phyloP scores from a whole-genome alignment of 257 asterid genomes.

The Henckelia pumila region DNA sequence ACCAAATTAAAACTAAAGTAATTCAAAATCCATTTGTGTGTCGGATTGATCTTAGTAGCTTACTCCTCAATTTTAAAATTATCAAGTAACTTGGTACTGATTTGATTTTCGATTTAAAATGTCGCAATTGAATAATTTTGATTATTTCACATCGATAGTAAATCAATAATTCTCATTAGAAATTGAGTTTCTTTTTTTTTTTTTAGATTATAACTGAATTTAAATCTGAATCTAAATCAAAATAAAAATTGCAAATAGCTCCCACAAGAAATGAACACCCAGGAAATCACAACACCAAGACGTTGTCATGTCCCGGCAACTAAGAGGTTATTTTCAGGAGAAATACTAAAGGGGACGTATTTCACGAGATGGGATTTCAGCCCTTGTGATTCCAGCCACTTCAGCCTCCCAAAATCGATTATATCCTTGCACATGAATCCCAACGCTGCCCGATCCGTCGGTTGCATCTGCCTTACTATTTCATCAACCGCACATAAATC shows the following conservation, averaged over 20 bases:
- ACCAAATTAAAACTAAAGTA: no score
- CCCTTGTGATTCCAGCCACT: constrained; percentile 62
- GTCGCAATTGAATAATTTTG: no score
- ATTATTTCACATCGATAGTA: no score
- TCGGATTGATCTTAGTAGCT: no score
- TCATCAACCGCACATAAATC: constrained; percentile 50
- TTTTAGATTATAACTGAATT: no score
- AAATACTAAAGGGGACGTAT: constrained; percentile 63
- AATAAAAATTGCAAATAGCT: neutral
- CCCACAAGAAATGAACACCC: neutral
- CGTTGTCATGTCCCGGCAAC: constrained; percentile 40
- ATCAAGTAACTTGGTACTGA: no score
- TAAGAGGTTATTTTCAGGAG: constrained; percentile 87
- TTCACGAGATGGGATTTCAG: constrained; percentile 60
- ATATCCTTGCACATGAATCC: constrained; percentile 97
- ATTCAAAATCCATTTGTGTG: no score
- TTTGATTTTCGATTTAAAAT: no score
- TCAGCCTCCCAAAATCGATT: constrained; percentile 68
- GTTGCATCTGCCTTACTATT: constrained; percentile 55
- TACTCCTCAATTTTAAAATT: no score
- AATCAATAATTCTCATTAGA: no score
- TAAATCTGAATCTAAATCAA: neutral
- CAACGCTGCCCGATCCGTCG: constrained; percentile 59
- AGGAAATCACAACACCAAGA: neutral
- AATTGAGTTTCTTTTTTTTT: no score